phyloP scores from a whole-genome alignment of 2,329 filamentous ascomycete species.

The Neurospora sp. region DNA sequence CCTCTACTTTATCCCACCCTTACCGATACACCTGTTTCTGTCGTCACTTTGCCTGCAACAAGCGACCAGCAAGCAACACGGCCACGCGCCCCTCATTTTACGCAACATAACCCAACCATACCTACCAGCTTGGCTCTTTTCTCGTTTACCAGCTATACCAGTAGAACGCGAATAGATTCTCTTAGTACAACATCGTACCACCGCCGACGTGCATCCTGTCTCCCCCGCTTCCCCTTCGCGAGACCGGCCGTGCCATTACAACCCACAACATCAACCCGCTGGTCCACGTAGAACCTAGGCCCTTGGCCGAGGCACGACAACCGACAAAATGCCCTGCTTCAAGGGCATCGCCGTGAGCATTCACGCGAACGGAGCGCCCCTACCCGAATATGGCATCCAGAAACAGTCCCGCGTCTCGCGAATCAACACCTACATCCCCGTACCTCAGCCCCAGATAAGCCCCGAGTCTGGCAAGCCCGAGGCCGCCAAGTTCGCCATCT shows the following conservation, averaged over 20 bases:
- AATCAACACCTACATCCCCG: slow-evolving; percentile 95
- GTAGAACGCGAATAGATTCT: background rate
- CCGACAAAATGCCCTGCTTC: slow-evolving; percentile 74
- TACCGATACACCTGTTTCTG: background rate
- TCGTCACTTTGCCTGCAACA: background rate
- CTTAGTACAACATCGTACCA: background rate
- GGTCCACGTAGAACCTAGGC: background rate
- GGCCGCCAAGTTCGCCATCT: slow-evolving; percentile 94
- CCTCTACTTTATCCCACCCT: background rate
- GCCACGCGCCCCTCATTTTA: background rate
- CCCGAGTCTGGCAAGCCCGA: slow-evolving; percentile 67
- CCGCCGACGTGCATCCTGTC: background rate
- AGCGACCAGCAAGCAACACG: background rate
- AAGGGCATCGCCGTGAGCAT: slow-evolving; percentile 98
- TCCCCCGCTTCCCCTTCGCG: background rate
- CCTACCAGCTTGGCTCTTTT: background rate
- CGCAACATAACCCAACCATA: background rate
- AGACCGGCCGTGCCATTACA: slow-evolving; percentile 1
- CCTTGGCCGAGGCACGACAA: slow-evolving; percentile 16
- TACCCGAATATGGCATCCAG: slow-evolving; percentile 90
- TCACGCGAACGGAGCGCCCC: slow-evolving; percentile 69
- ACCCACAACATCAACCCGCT: slow-evolving; percentile 9
- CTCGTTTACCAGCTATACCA: background rate
- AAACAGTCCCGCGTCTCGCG: slow-evolving; percentile 83
- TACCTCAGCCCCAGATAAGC: slow-evolving; percentile 76